Evolutionary conservation across 2,329 filamentous ascomycete species (phyloP), one percentile per base, ranked within the genome.

Genomic region (Balansia obtecta): DNA sequence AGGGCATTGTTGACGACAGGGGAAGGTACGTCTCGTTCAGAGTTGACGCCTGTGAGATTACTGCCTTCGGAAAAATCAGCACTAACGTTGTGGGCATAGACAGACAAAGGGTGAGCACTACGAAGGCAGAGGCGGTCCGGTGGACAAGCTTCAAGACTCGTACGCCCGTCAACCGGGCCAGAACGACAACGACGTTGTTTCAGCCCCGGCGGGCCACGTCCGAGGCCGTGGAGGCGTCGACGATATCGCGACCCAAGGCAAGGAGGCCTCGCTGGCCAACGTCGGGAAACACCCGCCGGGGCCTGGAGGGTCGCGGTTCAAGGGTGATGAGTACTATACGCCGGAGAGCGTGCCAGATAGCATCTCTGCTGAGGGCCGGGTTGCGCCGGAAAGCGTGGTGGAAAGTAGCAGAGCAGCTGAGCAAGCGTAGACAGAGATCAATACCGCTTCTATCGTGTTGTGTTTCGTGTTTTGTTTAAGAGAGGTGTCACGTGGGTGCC

Each of bases 21-120:
- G 71, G 72, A 53, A 65, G 70, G 73, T 72, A 65, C 56, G 67
- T 37, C 9, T 22, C 20, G 4, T 22, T 22, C 20, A 22, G 20
- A 22, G 20, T 22, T 22, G 2, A 22, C 20, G 20, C 4, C 20
- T 22, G 20, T 22, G 20, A 22, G 4, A 22, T 3, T 22, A 22
- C 20, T 22, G 20, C 20, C 20, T 22, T 22, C 4, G 20, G 20
- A 22, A 22, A 22, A 22, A 3, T 22, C 4, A 4, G 20, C 20
- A 22, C 33, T 34, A 13, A 34, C 33, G 9, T 34, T 22, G 33
- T 34, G 33, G 10, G 13, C 4, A 33, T 22, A 74, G 72, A 52
- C 67, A 72, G 68, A 63, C 71, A 16, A 65, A 63, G 4, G 71
- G 71, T 38, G 54, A 67, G 46, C 65, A 71, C 46, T 75, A 68